phyloP scores from a whole-genome alignment of 1,284 basidiomycete species.

The Pascua guehoae region DNA sequence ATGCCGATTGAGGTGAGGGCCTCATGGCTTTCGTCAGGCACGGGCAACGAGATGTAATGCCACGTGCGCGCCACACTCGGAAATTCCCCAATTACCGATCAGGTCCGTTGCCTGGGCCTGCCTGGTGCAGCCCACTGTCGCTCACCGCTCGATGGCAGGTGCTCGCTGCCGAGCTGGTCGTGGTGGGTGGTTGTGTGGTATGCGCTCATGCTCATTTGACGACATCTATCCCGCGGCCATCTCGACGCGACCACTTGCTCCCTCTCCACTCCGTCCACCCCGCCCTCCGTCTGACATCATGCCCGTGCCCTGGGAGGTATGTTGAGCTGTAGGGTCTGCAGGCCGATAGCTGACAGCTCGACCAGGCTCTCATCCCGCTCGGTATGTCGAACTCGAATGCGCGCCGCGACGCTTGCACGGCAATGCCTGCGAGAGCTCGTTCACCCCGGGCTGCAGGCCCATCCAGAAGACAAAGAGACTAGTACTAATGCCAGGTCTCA shows the following conservation, averaged over 20 bases:
- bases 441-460: neutral
- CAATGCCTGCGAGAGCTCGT: neutral
- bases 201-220: neutral
- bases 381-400: slow-evolving; percentile 53
- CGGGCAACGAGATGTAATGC: no score
- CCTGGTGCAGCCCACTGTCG: no score
- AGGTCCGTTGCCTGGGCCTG: no score
- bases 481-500: slow-evolving; percentile 58
- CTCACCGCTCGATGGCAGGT: no score
- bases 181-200: no score
- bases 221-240: neutral
- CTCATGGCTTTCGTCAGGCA: no score
- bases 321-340: slow-evolving; percentile 2
- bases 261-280: neutral
- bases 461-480: slow-evolving; percentile 7
- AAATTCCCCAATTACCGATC: no score
- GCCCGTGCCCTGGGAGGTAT: slow-evolving; percentile 83
- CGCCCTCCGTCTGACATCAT: slow-evolving; percentile 50
- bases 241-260: neutral
- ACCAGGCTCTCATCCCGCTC: slow-evolving; percentile 77
- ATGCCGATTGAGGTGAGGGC: no score
- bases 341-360: slow-evolving; percentile 1
- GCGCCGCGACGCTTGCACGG: neutral
- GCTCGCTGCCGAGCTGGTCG: no score
- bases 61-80: no score